Evolutionary conservation across 139 green algal species (phyloP).

Genomic region (Closterium sp.): DNA sequence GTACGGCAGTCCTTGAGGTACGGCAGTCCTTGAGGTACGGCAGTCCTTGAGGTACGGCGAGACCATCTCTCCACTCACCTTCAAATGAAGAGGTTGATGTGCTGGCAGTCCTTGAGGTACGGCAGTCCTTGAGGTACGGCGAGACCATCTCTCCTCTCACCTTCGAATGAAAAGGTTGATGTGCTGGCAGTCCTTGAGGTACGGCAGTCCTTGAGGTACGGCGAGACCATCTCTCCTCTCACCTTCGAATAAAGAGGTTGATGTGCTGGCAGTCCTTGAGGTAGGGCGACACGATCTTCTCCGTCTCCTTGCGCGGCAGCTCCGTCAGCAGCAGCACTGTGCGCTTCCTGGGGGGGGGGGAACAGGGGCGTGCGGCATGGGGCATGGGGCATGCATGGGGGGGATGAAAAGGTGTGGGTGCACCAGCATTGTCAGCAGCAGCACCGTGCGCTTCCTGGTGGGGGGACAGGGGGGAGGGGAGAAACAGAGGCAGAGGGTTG

Average conservation of each 20-base stretch:
- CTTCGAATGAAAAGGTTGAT: too few relatives aligned
- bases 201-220: too few relatives aligned
- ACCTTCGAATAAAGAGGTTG: conserved; percentile 31
- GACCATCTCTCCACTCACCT: neutral
- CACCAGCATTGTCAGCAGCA: neutral
- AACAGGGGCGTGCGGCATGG: neutral
- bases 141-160: conserved; percentile 17
- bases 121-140: neutral
- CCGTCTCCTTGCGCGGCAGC: conserved; percentile 8
- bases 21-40: too few relatives aligned
- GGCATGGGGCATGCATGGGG: neutral
- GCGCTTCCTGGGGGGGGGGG: conserved; percentile 18
- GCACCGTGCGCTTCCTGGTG: neutral
- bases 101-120: too few relatives aligned
- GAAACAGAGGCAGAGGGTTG: neutral
- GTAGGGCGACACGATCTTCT: conserved; percentile 11
- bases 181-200: too few relatives aligned
- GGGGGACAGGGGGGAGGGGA: neutral
- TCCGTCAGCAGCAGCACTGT: conserved; percentile 43
- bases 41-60: neutral
- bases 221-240: too few relatives aligned
- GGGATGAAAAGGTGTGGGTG: neutral
- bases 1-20: too few relatives aligned
- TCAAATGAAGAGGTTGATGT: too few relatives aligned
- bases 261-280: conserved; percentile 10